Evolutionary conservation across 176 grass and related monocot species (phyloP).

Genomic region (Phoenix dactylifera): DNA sequence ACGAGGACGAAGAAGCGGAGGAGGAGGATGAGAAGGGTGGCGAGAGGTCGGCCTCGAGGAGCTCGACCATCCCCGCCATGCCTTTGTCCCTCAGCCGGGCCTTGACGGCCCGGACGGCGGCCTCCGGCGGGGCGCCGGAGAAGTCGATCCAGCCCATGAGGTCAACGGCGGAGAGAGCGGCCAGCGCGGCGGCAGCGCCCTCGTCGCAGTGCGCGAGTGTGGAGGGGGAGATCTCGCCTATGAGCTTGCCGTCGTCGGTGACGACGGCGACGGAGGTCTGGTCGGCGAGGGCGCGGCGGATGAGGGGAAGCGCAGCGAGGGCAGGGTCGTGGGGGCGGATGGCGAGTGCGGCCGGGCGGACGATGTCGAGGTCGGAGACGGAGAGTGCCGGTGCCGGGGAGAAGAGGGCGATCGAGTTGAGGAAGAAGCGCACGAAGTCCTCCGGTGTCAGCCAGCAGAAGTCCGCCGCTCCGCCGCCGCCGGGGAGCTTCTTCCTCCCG

Average conservation of each 20-base stretch:
- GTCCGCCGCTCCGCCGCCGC: not conserved
- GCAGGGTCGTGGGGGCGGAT: constrained; percentile 20
- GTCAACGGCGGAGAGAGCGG: constrained; percentile 37
- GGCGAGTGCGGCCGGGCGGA: constrained; percentile 25
- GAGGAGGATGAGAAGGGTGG: constrained; percentile 19
- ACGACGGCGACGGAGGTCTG: constrained; percentile 46
- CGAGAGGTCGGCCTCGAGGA: constrained; percentile 26
- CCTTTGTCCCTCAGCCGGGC: constrained; percentile 27
- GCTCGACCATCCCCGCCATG: constrained; percentile 37
- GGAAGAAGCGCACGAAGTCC: constrained; percentile 70
- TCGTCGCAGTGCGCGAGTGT: constrained; percentile 32
- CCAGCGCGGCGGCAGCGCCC: constrained; percentile 34
- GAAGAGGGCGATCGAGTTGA: constrained; percentile 53
- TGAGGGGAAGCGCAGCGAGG: constrained; percentile 25
- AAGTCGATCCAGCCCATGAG: constrained; percentile 37
- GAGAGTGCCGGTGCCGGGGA: constrained; percentile 28
- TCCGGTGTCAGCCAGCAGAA: constrained; percentile 73
- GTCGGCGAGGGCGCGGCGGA: constrained; percentile 18
- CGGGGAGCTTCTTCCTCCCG: constrained; percentile 14
- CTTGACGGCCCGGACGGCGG: constrained; percentile 21
- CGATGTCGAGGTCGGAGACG: constrained; percentile 45
- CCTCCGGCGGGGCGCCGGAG: constrained; percentile 7
- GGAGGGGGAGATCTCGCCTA: constrained; percentile 60
- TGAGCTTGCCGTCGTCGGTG: constrained; percentile 15
- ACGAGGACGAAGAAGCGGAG: constrained; percentile 9